phyloP scores from a whole-genome alignment of 805 yeast genomes.

The Kluyveromyces wickerhamii region DNA sequence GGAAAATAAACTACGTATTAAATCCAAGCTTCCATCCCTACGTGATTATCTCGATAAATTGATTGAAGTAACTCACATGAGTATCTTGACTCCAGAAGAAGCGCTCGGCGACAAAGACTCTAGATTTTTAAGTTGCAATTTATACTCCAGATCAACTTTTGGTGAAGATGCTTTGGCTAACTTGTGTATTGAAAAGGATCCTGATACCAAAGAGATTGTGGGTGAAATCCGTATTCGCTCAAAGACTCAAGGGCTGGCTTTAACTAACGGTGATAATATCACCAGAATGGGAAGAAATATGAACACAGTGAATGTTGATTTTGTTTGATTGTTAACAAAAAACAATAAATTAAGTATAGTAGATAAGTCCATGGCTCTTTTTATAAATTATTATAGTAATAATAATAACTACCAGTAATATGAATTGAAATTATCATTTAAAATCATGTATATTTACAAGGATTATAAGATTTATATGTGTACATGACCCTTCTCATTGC shows the following conservation, averaged over 20 bases:
- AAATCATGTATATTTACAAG: slow-evolving; percentile 2
- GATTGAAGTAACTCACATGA: slow-evolving; percentile 78
- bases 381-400: no score
- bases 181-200: slow-evolving; percentile 78
- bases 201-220: slow-evolving; percentile 58
- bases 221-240: slow-evolving; percentile 97
- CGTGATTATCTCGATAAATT: slow-evolving; percentile 72
- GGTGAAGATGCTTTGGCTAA: slow-evolving; percentile 98
- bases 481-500: no score
- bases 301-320: slow-evolving; percentile 31
- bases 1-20: slow-evolving; percentile 95
- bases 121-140: slow-evolving; percentile 80
- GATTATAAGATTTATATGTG: no score
- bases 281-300: slow-evolving; percentile 68
- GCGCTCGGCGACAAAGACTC: slow-evolving; percentile 77
- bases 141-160: slow-evolving; percentile 85
- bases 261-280: slow-evolving; percentile 89
- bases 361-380: no score
- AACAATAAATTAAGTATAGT: no score
- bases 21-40: slow-evolving; percentile 56
- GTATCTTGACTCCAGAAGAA: slow-evolving; percentile 86
- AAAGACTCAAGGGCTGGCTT: slow-evolving; percentile 95
- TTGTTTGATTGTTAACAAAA: slow-evolving; percentile 29
- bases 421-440: neutral
- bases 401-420: neutral